Percentiles rank a stretch among this genome's conserved stretches.
These are phyloP conservation scores for Botrytis paeoniae DNA, from an alignment of 2,329 filamentous ascomycete species.

Conservation along the genomic window DNA sequence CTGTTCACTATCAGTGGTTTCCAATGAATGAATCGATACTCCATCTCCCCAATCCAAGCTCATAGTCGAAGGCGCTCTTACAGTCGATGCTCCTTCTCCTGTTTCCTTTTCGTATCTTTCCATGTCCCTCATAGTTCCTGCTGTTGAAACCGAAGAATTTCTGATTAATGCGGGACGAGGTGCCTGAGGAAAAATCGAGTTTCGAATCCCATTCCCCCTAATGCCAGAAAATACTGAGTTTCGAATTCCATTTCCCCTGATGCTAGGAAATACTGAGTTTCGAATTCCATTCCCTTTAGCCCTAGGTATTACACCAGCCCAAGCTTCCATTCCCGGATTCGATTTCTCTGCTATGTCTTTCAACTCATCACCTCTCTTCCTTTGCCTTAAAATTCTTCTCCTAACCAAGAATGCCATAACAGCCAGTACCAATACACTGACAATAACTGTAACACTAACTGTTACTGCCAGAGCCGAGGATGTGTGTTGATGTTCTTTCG, in stretches of 20 bases:
- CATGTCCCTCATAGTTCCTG: background rate
- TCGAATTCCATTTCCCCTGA: background rate
- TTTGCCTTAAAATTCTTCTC: background rate
- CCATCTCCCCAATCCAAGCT: conserved; percentile 5
- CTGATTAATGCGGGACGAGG: background rate
- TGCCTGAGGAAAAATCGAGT: background rate
- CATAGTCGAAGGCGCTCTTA: background rate
- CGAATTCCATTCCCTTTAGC: background rate
- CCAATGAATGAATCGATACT: conserved; percentile 37
- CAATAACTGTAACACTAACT: background rate
- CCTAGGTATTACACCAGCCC: background rate
- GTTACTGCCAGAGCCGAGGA: conserved; percentile 1
- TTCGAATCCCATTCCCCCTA: background rate
- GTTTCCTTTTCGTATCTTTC: background rate
- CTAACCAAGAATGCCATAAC: background rate
- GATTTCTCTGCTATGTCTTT: background rate
- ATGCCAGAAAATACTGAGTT: background rate
- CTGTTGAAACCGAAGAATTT: background rate
- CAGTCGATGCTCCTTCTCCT: background rate
- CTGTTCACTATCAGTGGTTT: conserved; percentile 2
- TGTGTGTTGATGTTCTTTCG: background rate
- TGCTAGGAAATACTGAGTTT: background rate
- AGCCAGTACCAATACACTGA: background rate
- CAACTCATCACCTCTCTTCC: background rate
- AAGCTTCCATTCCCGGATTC: background rate